Base-by-base conservation (phyloP, 768 basidiomycete species). In the Podaxis sp. region DNA sequence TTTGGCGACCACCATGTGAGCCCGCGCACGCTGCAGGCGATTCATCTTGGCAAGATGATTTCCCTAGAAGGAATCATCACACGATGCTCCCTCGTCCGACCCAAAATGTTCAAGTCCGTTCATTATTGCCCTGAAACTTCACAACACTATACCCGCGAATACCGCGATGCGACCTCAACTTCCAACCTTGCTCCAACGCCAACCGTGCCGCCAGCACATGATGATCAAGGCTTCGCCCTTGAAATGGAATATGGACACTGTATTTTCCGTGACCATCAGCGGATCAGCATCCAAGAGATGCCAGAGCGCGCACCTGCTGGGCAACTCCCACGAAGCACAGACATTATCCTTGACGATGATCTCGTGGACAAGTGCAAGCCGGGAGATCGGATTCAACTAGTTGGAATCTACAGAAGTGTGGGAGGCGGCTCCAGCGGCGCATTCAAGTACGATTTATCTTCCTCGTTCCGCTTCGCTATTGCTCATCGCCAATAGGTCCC, bases 211-310 rank as follows among this genome's bases (percentile, higher is more conserved):
- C 97, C 97, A 4, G 90, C 95, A 75, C 88, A 88, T 49, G 95
- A 99, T 73, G 95, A 95, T 46, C 90, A 96, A 58, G 96, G 95
- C 2, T 85, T 87, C 70, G 80, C 86, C 22, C 79, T 99, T 54
- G 86, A 95, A 75, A 97, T 89, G 68, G 97, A 99, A 77, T 99
- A 87, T 71, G 97, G 97, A 4, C 80, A 89, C 66, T 93, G 91
- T 71, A 85, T 91, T 7, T 99, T 97, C 80, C 82, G 93, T 61
- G 97, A 99, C 76, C 94, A 99, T 75, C 97, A 99, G 76, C 88
- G 95, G 67, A 93, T 99, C 72, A 95, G 89, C 74, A 99, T 99
- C 65, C 97, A 99, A 78, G 97, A 99, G 72, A 99, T 99, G 96
- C 97, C 97, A 2, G 97, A 99, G 76, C 88, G 97, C 24, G 96